A percentile compares a stretch with the other conserved stretches of the same genome.
These are phyloP conservation scores for Penicillium sp. DNA, from an alignment of 2,329 filamentous ascomycete genomes.

Conservation along the genomic window DNA sequence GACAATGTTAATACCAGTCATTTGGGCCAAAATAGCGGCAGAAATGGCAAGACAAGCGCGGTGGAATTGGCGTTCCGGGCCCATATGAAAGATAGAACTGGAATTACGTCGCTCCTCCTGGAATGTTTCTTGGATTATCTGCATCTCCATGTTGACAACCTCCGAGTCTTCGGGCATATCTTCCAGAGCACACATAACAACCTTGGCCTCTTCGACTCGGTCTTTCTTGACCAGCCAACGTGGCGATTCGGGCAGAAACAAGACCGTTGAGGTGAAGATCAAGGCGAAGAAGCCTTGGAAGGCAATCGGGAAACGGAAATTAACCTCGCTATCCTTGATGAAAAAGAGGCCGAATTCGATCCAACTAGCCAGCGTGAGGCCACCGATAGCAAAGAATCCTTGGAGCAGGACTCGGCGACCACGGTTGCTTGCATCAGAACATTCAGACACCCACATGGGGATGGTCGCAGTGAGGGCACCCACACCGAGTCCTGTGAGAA, in stretches of 20 bases:
- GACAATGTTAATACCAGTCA: conserved; percentile 38
- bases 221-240: conserved; percentile 63
- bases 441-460: conserved; percentile 25
- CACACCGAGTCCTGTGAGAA: conserved; percentile 17
- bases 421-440: conserved; percentile 14
- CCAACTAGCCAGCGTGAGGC: conserved; percentile 47
- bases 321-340: conserved; percentile 9
- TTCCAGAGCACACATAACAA: conserved; percentile 53
- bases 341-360: conserved; percentile 53
- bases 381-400: conserved; percentile 32
- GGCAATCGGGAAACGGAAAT: conserved; percentile 61
- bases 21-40: neutral
- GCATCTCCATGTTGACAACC: no score
- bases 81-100: no score
- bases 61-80: no score
- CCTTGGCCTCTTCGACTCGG: conserved; percentile 55
- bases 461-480: conserved; percentile 23
- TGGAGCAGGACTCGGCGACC: conserved; percentile 19
- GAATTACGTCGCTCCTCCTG: no score
- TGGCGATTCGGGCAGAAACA: conserved; percentile 61
- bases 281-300: conserved; percentile 63
- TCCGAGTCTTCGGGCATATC: conserved; percentile 49
- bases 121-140: conserved; percentile 20
- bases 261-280: conserved; percentile 54
- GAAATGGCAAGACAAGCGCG: no score